Evolutionary conservation across 768 basidiomycete species (phyloP).

Genomic region (Naematelia aurantialba): DNA sequence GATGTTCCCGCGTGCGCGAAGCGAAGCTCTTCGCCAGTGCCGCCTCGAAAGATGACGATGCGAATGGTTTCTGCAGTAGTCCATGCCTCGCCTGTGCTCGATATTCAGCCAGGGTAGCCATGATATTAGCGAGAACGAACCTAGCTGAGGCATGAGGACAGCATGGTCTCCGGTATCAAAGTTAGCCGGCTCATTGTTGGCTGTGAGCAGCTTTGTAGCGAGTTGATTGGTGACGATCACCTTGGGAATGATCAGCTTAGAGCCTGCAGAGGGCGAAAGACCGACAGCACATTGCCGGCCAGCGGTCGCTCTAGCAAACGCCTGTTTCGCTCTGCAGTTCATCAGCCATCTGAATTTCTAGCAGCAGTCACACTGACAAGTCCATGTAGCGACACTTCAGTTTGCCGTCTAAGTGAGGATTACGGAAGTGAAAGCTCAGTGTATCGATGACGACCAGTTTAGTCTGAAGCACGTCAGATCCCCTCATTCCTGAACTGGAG

Average conservation of each 20-base stretch:
- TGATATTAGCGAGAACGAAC: constrained; percentile 15
- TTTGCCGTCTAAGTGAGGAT: constrained; percentile 34
- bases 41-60: constrained; percentile 41
- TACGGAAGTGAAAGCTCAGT: constrained; percentile 46
- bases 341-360: constrained; percentile 1
- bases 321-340: constrained; percentile 34
- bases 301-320: constrained; percentile 42
- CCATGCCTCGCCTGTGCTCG: constrained; percentile 41
- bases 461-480: constrained; percentile 14
- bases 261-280: neutral
- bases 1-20: constrained; percentile 32
- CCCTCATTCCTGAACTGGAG: neutral
- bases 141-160: constrained; percentile 48
- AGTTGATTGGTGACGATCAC: constrained; percentile 46
- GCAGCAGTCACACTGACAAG: constrained; percentile 26
- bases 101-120: neutral
- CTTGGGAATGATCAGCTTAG: constrained; percentile 13
- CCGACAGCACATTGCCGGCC: constrained; percentile 41
- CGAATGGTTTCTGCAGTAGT: constrained; percentile 38
- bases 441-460: constrained; percentile 47
- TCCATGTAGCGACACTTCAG: constrained; percentile 36
- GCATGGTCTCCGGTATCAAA: constrained; percentile 47
- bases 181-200: constrained; percentile 45
- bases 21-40: constrained; percentile 31
- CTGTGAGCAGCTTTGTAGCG: constrained; percentile 46